Base-by-base conservation (phyloP, 768 basidiomycete species). In the Pisolithus sp. region DNA sequence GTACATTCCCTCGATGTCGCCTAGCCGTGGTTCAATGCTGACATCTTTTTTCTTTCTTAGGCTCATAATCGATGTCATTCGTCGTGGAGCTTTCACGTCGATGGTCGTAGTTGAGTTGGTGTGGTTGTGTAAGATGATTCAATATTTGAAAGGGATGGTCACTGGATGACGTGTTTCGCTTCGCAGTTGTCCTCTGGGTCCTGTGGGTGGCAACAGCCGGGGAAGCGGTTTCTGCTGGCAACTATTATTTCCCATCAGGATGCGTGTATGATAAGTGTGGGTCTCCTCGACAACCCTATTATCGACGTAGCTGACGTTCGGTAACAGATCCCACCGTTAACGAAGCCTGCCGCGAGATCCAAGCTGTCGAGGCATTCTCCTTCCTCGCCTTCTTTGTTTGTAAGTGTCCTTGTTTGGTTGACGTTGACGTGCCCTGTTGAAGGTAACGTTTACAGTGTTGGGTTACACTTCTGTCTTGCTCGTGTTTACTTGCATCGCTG, bases 171-270 rank as follows among this genome's bases (percentile, higher is more conserved):
- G 36, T 1, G 8, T 47, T 46, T 52, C 3, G 43, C 13, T 43
- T 26, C 12, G 12, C 48, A 71, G 71, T 51, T 20, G 5, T 68
- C 43, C 63, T 76, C 23, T 68, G 64, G 59, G 48, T 74, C 38
- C 56, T 76, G 30, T 76, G 70, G 75, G 64, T 76, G 23, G 67
- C 71, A 15, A 58, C 64, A 24, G 75, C 57, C 4, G 68, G 61
- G 4, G 56, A 66, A 36, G 49, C 71, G 2, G 63, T 60, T 13
- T 9, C 49, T n/a, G 7, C 26, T 2, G 46, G 6, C 5, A 15
- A 7, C 10, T 6, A 48, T n/a, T 38, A 9, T 38, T 62, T 59
- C 48, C 48, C 55, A 7, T 30, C 26, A 12, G 59, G 56, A 5
- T 53, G 63, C 36, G 9, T 31, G 36, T 56, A 53, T 26, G 7